Base-by-base conservation (phyloP, 768 basidiomycete species). In the Tulasnella sp. region DNA sequence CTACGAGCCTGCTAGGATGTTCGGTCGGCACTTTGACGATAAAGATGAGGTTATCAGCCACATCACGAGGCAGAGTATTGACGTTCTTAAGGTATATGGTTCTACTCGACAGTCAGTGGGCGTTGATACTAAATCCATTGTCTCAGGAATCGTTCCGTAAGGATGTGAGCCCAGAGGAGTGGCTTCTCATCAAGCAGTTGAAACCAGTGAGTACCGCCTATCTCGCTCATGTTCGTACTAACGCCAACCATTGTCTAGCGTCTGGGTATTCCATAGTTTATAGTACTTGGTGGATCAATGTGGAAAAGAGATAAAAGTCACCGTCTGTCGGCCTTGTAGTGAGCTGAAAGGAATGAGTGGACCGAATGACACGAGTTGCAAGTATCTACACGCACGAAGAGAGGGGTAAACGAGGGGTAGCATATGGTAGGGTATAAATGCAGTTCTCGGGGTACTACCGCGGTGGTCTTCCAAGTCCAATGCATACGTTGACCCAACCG, bases 1-100 rank as follows among this genome's bases (percentile, higher is more conserved):
- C 9, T 92, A 98, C 69, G 86, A 97, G 71, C 85, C 86, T 23
- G 82, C 91, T 27, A 94, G 92, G 71, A 84, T 91, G 82, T 97
- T 86, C 66, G 92, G 93, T 4, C 81, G 93, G 63, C 94, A 97
- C 71, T 97, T 92, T 66, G 85, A 87, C 64, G 93, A 97, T 43
- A 88, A 94, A 71, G 93, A 98, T 67, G 96, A 97, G 64, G 68
- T 97, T 36, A 75, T 92, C 51, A 92, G 90, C 52, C 84, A 86
- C 60, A 84, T 99, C 67, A 86, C 88, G 32, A 80, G 94, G 45
- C 82, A 84, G 69, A 92, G 88, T 63, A 97, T 99, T 62, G 96
- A 98, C 69, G 87, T 93, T 7, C 76, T 98, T 42, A 98, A 97
- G 85, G 83, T 86, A 64, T 35, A 64, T 55, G n/a, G 54, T 60